Conservation (phyloP, 768 basidiomycete genomes). For the Naematelia aurantialba region DNA sequence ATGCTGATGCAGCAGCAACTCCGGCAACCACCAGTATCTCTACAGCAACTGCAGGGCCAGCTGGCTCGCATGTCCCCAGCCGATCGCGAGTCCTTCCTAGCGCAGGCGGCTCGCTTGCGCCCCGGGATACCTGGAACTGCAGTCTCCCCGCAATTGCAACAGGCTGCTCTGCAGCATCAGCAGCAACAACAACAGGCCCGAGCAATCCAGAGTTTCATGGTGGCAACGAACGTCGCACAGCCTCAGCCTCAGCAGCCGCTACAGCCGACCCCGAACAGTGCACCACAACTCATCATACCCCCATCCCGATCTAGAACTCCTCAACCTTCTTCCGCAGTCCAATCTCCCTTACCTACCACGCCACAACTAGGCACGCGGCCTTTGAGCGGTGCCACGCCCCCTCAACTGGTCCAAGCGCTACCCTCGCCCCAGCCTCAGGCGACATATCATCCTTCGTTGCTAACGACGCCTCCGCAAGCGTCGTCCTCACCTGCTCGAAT, state of each 20-base stretch:
- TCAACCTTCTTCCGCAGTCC: not conserved
- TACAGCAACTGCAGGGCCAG: slow-evolving; percentile 11
- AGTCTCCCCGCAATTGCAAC: not conserved
- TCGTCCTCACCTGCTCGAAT: not conserved
- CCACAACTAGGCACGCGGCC: not conserved
- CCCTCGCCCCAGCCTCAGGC: not conserved
- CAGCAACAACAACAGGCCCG: not conserved
- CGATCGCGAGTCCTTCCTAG: slow-evolving; percentile 1
- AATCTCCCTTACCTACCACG: not conserved
- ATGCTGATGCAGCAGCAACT: slow-evolving; percentile 8
- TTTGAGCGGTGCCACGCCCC: not conserved
- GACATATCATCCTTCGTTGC: not conserved
- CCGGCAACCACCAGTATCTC: slow-evolving; percentile 1
- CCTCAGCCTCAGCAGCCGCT: not conserved
- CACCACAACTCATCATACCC: not conserved
- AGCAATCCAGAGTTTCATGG: not conserved
- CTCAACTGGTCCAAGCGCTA: not conserved
- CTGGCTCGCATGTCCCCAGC: slow-evolving; percentile 3
- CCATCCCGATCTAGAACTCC: not conserved
- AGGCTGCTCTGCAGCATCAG: not conserved
- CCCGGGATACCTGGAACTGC: not conserved
- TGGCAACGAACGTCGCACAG: not conserved
- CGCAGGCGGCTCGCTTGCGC: not conserved
- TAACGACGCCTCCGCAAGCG: not conserved
- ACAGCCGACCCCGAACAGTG: no score